A percentile compares a stretch with the other conserved stretches of the same genome.
Evolutionary conservation across 148 eudicot species (phyloP).

Genomic region (Gaultheria prostrata): DNA sequence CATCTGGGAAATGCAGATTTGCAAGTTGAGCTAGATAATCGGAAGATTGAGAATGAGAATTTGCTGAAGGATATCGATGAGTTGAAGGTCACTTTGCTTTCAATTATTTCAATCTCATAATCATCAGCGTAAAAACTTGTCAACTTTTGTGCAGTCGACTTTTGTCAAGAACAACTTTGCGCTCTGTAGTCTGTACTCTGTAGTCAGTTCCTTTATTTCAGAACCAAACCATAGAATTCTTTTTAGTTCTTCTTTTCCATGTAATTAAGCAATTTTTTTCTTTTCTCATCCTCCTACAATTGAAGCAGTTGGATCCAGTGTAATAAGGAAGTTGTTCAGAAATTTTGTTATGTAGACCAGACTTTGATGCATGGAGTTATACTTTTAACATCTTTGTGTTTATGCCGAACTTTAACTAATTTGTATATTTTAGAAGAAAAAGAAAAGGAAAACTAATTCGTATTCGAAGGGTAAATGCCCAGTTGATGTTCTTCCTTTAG

Average conservation of each 20-base stretch:
- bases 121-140: background rate
- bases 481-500: background rate
- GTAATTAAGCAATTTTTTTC: too few species aligned
- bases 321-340: background rate
- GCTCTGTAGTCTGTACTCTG: background rate
- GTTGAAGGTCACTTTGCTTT: conserved; percentile 41
- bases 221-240: background rate
- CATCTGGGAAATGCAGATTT: conserved; percentile 34
- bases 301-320: background rate
- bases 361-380: background rate
- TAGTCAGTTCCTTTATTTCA: background rate
- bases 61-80: conserved; percentile 47
- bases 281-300: too few species aligned
- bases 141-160: background rate
- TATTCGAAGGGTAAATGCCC: background rate
- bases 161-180: background rate
- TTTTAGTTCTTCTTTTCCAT: background rate
- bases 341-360: background rate
- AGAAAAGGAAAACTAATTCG: background rate
- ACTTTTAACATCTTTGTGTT: background rate
- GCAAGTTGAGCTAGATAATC: conserved; percentile 37
- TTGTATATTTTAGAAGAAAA: too few species aligned
- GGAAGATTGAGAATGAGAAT: conserved; percentile 46
- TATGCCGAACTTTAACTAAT: background rate
- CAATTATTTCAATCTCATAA: conserved; percentile 29